Evolutionary conservation across 257 asterid species (phyloP).

Genomic region (Solanum pennellii): DNA sequence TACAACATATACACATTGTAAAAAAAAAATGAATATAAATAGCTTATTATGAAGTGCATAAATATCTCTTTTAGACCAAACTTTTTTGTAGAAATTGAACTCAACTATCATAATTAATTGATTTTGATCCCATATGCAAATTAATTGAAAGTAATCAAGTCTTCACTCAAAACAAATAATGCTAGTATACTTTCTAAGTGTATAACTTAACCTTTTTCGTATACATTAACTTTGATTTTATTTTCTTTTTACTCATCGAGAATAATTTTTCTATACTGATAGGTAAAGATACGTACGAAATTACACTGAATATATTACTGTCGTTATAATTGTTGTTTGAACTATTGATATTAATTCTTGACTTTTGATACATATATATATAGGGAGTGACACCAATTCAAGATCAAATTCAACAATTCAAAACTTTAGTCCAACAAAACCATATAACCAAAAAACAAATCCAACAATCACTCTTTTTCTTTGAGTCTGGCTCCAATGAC

Average conservation of each 20-base stretch:
- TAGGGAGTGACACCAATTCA: slow-evolving; percentile 57
- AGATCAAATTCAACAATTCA: slow-evolving; percentile 48
- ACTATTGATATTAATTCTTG: not conserved
- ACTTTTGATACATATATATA: not conserved
- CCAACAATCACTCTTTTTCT: slow-evolving; percentile 30
- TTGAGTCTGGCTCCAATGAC: slow-evolving; percentile 72
- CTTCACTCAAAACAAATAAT: not conserved
- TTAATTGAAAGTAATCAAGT: not conserved
- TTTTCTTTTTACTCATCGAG: not conserved
- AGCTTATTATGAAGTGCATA: not conserved
- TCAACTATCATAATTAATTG: not conserved
- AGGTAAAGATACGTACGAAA: not conserved
- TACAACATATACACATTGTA: not conserved
- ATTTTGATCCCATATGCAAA: not conserved
- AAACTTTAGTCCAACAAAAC: slow-evolving; percentile 27
- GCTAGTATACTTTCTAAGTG: not conserved
- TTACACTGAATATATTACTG: not conserved
- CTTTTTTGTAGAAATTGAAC: not conserved
- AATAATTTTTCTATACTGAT: not conserved
- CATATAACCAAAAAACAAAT: slow-evolving; percentile 16
- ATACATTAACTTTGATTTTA: not conserved
- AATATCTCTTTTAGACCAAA: not conserved
- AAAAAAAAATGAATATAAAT: too few species aligned
- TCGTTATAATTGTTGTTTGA: not conserved
- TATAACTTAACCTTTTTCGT: not conserved